Base-by-base conservation (phyloP, 768 basidiomycete species). In the Cystofilobasidium bisporidii region DNA sequence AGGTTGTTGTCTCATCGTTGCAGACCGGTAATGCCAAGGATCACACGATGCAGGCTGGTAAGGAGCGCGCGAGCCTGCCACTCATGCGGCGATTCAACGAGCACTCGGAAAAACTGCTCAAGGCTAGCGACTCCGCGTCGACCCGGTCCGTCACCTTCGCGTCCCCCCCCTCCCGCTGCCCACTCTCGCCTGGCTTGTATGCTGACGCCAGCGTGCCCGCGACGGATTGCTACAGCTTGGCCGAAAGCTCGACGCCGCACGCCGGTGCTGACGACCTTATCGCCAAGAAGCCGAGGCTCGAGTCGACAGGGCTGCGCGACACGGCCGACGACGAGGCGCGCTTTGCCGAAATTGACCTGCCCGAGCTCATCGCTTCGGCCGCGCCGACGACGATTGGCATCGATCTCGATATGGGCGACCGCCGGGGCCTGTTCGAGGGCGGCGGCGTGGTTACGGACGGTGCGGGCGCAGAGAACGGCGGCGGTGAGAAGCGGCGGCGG, bases 1-100 rank as follows among this genome's bases (percentile, higher is more conserved):
- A n/a, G 53, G 53, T 38, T 40, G 57, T 22, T 6, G 33, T 47
- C 53, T 4, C 32, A 14, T 43, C 40, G 1, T 26, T 18, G 40
- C 71, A 96, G 90, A 88, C 88, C 2, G 89, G 90, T 24, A 94
- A 94, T 72, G 84, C 86, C 71, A 86, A 83, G 75, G 96, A 99
- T 72, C 75, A 89, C 28, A 98, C 96, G 1, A 99, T 98, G 96
- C 90, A 90, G 75, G 85, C 94, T 18, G 96, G 96, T 20, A 83
- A 87, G 73, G 88, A 96, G 76, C 82, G 85, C 60, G 87, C 86
- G 41, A 88, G 89, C 17, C 78, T 99, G 28, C 96, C 96, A 0
- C 81, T 98, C 57, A 98, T 99, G 71, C 83, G 94, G 59, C 89
- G 93, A 75, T 98, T 99, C 79, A 99, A 98, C 73, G 91, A 97